Base-by-base conservation (phyloP, 192 early-diverging fungal species). In the Coemansia furcata region DNA sequence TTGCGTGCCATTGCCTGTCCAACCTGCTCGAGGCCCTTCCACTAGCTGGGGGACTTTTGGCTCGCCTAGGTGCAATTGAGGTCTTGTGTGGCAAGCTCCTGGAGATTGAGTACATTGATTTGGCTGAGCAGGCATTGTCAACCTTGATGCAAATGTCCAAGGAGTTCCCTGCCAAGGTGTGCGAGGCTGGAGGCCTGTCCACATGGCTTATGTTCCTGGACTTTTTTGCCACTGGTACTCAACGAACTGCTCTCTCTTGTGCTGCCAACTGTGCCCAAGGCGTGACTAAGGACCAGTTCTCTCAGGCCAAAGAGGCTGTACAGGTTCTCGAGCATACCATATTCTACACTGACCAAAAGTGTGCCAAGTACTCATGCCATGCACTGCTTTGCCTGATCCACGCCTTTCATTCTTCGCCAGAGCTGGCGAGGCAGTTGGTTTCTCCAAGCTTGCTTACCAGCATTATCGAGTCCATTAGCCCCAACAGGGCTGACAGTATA, bases 21-120 rank as follows among this genome's bases (percentile, higher is more conserved):
- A 98, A 98, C 68, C 69, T 98, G 58, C 87, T 98, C 33, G 96
- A 98, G 61, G 94, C 93, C 2, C 86, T 93, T 55, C 96, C 96
- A 3, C 73, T 86, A 3, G 74, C 88, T 6, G 77, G 87, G 6
- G 74, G 83, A 0, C 82, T 84, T 7, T 82, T 96, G 33, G 86
- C 92, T 6, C 86, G 89, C 9, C 76, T 88, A 68, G 89, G 88
- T 3, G 91, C 87, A 10, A 83, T 95, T 0, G 69, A 84, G 19
- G 89, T 89, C 1, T 78, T 98, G 8, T 88, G 93, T 26, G 74
- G 78, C 36, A 95, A 94, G 70, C 76, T 98, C 30, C 78, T 85
- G 61, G 89, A 92, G 60, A 91, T 98, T 58, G 89, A 95, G 66
- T 96, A 92, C 61, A 96, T 97, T 59, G 96, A 98, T 63, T 82